Base-by-base conservation (phyloP, 805 yeast genomes). In the Pichia cephalocereana region DNA sequence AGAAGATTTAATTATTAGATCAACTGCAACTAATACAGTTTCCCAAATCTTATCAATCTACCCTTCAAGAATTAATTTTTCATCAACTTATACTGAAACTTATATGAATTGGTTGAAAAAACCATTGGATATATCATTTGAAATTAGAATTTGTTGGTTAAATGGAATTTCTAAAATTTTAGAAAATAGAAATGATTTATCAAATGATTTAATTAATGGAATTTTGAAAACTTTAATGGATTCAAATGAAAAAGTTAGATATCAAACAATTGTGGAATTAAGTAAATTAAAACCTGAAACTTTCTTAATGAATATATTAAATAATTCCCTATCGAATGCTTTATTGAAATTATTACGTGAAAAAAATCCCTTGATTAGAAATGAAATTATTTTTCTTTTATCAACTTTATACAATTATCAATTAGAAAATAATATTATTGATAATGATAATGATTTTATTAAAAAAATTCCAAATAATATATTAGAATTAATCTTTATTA, bases 71-170 rank as follows among this genome's bases (percentile, higher is more conserved):
- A 59, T 80, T 6, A 81, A 81, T 55, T 86, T 88, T 60, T 70
- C 75, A 12, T 63, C 73, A 1, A 69, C 71, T 0, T 86, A 82
- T 55, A 72, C 71, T 38, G 77, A 77, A 14, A 76, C 84, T 1
- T 88, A 83, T 77, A 61, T 66, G 15, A 74, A 71, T 30, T 89
- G 96, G 96, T 62, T 85, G 46, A 82, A 82, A 52, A 84, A 89
- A 54, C 75, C 83, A 6, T 69, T 83, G 11, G 97, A 89, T 61
- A 68, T 78, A 8, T 77, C 83, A 2, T 70, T 84, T 0, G 60
- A 59, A 2, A 90, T 88, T 2, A 70, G 96, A 46, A 63, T 72
- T 6, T 71, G 74, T 47, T 89, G 96, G 96, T 79, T 78, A 0
- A 77, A 78, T 44, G 75, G 79, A 36, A 63, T 80, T 0, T 71